Evolutionary conservation across 345 rosid genomes (phyloP), one percentile per base, ranked within the genome.

Genomic region (Murraya paniculata): DNA sequence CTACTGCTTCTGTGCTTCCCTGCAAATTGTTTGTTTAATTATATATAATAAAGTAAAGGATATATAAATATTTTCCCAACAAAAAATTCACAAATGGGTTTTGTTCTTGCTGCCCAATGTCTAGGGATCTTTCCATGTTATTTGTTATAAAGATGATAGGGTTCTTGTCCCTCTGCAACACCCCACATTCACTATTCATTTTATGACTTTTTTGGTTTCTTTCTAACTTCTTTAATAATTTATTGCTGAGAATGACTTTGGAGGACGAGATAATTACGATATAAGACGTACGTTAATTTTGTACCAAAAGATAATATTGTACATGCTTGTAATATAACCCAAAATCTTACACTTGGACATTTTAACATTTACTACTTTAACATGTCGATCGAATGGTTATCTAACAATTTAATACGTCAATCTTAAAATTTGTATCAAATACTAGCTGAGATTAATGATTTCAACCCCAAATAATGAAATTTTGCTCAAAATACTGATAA

Each of bases 91-190:
- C 38, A 68, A 33, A 67, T 64, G 66, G 73, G 31, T 27, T 50
- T 64, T 72, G 64, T 21, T 53, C 56, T 13, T 45, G 50, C 50
- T 13, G 76, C 81, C 60, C 78, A 48, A 61, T 78, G 85, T 82
- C 80, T 82, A 64, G 78, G 85, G 85, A 85, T 85, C 87, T 83
- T 78, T 80, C 75, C 88, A 85, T 85, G 86, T 85, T 82, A 78
- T 35, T 64, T 64, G 50, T 28, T 61, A 38, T 74, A 38, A 68
- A 55, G 33, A 39, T 67, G 71, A 33, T 64, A 55, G 31, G 80
- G 62, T 76, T 73, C 76, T 70, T 72, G 82, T 81, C 81, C 66
- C 57, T 27, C 60, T 14, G 36, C 68, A 21, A 7, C 78, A 24
- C 50, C 78, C 71, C 50, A 60, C 68, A 0, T 38, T 66, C 14